Conservation (phyloP, 179 eudicot species). For the Beta lomatogona region DNA sequence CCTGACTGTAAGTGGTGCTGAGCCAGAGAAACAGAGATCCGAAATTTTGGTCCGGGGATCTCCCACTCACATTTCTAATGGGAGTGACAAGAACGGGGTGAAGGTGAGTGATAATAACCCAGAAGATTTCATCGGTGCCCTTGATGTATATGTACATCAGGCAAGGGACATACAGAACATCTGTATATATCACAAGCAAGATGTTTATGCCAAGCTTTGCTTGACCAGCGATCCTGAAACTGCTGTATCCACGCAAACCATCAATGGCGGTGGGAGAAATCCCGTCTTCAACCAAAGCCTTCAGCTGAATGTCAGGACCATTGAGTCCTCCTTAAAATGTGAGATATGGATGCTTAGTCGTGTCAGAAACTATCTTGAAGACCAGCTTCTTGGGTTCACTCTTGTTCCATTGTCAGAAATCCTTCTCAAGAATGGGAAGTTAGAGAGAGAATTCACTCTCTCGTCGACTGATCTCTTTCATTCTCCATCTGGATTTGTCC, state of each 20-base stretch:
- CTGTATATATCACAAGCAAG: conserved; percentile 90
- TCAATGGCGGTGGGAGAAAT: conserved; percentile 88
- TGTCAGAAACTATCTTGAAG: conserved; percentile 88
- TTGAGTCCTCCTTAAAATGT: conserved; percentile 76
- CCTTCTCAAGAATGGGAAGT: conserved; percentile 54
- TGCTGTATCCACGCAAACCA: conserved; percentile 68
- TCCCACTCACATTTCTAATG: conserved; percentile 37
- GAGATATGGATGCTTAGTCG: conserved; percentile 98
- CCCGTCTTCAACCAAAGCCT: conserved; percentile 79
- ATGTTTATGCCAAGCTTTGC: conserved; percentile 83
- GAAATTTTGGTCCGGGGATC: conserved; percentile 40
- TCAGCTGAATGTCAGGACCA: conserved; percentile 50
- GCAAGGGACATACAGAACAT: conserved; percentile 90
- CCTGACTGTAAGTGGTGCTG: conserved; percentile 44
- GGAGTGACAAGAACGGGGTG: conserved; percentile 41
- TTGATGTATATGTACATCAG: conserved; percentile 68
- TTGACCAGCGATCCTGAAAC: conserved; percentile 72
- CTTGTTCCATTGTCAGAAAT: conserved; percentile 83
- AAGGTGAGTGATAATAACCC: conserved; percentile 19
- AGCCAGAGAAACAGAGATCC: conserved; percentile 59
- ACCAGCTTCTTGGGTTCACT: conserved; percentile 88
- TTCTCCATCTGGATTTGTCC: conserved; percentile 92
- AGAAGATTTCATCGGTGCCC: conserved; percentile 56
- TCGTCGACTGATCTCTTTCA: conserved; percentile 92
- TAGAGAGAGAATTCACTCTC: conserved; percentile 74